Evolutionary conservation across 2,329 filamentous ascomycete genomes (phyloP), one percentile per base, ranked within the genome.

Genomic region (Phyllosticta citrichinensis): DNA sequence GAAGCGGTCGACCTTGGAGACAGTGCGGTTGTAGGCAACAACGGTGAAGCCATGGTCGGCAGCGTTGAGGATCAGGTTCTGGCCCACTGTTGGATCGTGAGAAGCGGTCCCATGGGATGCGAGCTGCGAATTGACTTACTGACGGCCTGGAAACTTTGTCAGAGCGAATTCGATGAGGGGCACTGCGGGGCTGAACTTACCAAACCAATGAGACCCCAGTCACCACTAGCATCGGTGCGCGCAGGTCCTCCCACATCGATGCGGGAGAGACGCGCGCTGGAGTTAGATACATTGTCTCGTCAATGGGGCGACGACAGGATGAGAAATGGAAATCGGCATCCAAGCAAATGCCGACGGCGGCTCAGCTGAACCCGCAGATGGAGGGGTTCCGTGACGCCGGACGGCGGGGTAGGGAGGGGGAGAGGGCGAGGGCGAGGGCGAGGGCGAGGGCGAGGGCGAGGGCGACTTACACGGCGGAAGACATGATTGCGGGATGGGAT

Each of bases 11-110:
- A 99, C 94, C 87, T 99, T 99, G 79, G 91, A 86, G 70, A 97
- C 90, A 70, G 94, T 99, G 79, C 94, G 89, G 88, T 99, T 99
- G 87, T 89, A 99, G 70, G 93, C 94, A 79, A 93, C 89, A 74
- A 99, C 90, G 75, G 91, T 97, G 86, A 95, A 97, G 74, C 92
- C 78, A 69, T 81, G 79, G 69, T 81, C 79, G 66, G 78, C 79
- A 68, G 79, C 79, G 71, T 81, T 81, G 69, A 81, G 76, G 73
- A 81, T 81, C 72, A 81, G 71, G 74, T 81, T 81, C 75, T 80
- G 78, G 66, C 78, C 78, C 77, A 79, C 78, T 61, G 55, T 33
- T 52, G 5, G 11, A 14, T 54, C 53, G 51, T 61, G 22, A 61
- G 59, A 35, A 53, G 12, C 27, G 52, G 54, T 33, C 17, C 51